Evolutionary conservation across 164 flowering plant genomes (phyloP).

Genomic region (Santalum album): DNA sequence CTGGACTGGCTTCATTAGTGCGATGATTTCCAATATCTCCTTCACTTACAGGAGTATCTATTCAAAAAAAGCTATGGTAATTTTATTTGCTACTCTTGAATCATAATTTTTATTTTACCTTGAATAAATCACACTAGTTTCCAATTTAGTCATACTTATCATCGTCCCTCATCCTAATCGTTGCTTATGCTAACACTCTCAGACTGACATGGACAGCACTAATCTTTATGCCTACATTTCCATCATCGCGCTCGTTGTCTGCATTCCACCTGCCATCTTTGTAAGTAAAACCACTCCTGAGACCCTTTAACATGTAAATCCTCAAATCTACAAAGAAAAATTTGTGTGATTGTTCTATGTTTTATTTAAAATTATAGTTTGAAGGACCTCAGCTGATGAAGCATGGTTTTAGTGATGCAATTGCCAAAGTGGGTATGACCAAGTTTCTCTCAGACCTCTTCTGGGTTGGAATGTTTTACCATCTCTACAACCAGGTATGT

Average conservation of each 20-base stretch:
- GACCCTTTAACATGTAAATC: background rate
- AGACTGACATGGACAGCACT: conserved; percentile 94
- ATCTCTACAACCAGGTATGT: conserved; percentile 89
- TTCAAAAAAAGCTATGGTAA: conserved; percentile 97
- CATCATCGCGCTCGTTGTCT: conserved; percentile 82
- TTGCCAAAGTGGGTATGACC: conserved; percentile 81
- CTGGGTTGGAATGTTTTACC: conserved; percentile 99
- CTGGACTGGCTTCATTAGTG: conserved; percentile 93
- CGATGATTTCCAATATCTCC: conserved; percentile 96
- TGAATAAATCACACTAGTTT: background rate
- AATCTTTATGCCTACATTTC: conserved; percentile 92
- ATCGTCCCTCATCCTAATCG: too few species aligned
- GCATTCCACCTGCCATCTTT: conserved; percentile 84
- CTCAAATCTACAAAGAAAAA: background rate
- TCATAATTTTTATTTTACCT: background rate
- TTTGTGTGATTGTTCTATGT: background rate
- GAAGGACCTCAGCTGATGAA: conserved; percentile 81
- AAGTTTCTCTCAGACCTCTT: conserved; percentile 86
- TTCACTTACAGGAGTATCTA: conserved; percentile 95
- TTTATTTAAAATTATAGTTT: conserved; percentile 25
- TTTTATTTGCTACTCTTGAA: conserved; percentile 6
- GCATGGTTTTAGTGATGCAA: conserved; percentile 73
- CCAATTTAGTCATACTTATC: background rate
- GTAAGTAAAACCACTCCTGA: conserved; percentile 32
- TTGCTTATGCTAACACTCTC: conserved; percentile 24